These are phyloP conservation scores for Aspergillus flavus DNA, from an alignment of 2,329 filamentous ascomycete species.

Conservation along the genomic window DNA sequence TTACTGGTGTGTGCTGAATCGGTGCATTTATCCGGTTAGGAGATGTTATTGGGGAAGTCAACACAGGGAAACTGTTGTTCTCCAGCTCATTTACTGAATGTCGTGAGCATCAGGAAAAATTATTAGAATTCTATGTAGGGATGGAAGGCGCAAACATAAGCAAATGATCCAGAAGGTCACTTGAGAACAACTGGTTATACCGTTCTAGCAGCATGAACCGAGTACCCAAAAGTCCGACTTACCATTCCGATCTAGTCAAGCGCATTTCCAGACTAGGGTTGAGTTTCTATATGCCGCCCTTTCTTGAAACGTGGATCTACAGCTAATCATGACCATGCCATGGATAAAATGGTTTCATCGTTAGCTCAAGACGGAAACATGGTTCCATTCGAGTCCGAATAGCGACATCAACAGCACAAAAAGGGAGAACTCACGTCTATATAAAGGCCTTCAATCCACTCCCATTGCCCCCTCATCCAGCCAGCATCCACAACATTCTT, in stretches of 20 bases:
- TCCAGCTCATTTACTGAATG: too few species aligned
- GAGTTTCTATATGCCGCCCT: not conserved
- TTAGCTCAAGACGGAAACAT: not conserved
- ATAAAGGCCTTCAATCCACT: not conserved
- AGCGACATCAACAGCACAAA: not conserved
- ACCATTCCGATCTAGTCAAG: not conserved
- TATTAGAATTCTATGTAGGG: accelerated
- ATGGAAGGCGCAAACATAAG: not conserved
- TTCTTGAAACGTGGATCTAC: not conserved
- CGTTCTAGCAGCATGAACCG: not conserved
- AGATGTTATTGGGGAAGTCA: not conserved
- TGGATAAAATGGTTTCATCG: not conserved
- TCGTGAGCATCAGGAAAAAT: not conserved
- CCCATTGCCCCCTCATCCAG: not conserved
- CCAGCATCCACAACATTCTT: not conserved
- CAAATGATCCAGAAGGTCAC: not conserved
- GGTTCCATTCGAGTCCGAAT: not conserved
- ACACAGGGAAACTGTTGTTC: too few species aligned
- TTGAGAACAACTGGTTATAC: not conserved
- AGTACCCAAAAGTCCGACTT: not conserved
- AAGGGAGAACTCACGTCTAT: not conserved
- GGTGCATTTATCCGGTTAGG: not conserved
- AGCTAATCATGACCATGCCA: not conserved
- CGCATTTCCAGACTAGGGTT: not conserved
- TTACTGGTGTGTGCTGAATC: not conserved